A percentile compares a stretch with the other conserved stretches of the same genome.
Conservation (phyloP, 1,284 basidiomycete species). For the Cutaneotrichosporon dermatis region DNA sequence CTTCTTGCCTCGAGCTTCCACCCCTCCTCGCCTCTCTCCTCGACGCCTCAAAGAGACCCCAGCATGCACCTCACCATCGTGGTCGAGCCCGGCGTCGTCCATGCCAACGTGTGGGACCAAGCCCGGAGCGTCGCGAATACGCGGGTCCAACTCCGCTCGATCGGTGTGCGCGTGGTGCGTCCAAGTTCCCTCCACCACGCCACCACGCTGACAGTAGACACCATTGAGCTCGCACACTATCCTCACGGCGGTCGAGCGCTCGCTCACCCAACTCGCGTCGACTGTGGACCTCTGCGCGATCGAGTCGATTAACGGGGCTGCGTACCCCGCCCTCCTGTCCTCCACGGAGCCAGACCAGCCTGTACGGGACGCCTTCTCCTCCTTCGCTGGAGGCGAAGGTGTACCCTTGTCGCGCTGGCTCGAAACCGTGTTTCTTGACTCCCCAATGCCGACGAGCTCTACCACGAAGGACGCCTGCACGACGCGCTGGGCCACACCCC, state of each 20-base stretch:
- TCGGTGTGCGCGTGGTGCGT: neutral
- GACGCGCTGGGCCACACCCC: too few relatives aligned
- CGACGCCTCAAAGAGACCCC: too few relatives aligned
- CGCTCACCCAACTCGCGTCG: neutral
- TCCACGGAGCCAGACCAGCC: neutral
- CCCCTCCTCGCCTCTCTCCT: too few relatives aligned
- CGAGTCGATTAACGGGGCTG: neutral
- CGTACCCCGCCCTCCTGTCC: neutral
- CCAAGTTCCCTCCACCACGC: too few relatives aligned
- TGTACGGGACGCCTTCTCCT: too few relatives aligned
- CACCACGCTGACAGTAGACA: too few relatives aligned
- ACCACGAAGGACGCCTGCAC: too few relatives aligned
- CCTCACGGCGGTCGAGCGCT: neutral
- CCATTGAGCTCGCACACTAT: neutral
- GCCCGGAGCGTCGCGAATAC: neutral
- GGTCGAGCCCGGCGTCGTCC: neutral
- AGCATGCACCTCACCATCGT: constrained; percentile 5
- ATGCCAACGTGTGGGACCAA: neutral
- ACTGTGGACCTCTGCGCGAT: neutral
- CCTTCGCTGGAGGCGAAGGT: too few relatives aligned
- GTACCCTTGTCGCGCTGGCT: too few relatives aligned
- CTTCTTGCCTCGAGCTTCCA: too few relatives aligned
- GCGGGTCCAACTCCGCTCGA: too few relatives aligned
- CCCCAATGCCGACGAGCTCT: too few relatives aligned
- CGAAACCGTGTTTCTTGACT: neutral